Percentiles rank a stretch among this genome's conserved stretches.
Conservation (phyloP, 495 filamentous ascomycete genomes). For the Neurospora discreta region DNA sequence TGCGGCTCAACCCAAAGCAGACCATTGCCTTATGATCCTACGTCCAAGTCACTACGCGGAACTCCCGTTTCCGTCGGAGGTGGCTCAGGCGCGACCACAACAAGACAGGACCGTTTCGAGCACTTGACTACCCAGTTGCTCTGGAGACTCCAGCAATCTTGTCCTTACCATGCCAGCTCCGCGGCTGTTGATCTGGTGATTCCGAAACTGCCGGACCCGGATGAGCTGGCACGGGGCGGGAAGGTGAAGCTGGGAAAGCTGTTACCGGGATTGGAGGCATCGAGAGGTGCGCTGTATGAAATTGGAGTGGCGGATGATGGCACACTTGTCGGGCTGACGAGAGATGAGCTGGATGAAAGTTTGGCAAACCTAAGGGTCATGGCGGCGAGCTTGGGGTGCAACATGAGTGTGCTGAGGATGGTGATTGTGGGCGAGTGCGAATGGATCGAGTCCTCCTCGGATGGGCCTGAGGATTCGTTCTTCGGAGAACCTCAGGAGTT, state of each 20-base stretch:
- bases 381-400: slow-evolving; percentile 84
- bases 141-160: slow-evolving; percentile 92
- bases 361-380: slow-evolving; percentile 72
- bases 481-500: not conserved
- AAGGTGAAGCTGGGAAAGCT: slow-evolving; percentile 51
- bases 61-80: slow-evolving; percentile 12
- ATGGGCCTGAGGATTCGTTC: slow-evolving; percentile 2
- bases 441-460: slow-evolving; percentile 36
- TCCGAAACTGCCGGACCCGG: slow-evolving; percentile 57
- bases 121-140: slow-evolving; percentile 89
- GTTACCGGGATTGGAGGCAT: slow-evolving; percentile 79
- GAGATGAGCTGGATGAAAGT: slow-evolving; percentile 87
- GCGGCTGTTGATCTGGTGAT: slow-evolving; percentile 53
- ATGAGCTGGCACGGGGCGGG: slow-evolving; percentile 12
- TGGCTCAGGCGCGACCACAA: slow-evolving; percentile 39
- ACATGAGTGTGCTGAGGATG: slow-evolving; percentile 70
- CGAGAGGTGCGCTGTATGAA: slow-evolving; percentile 86
- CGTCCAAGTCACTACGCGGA: slow-evolving; percentile 14
- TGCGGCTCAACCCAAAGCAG: slow-evolving; percentile 47
- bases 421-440: slow-evolving; percentile 82
- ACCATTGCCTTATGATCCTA: slow-evolving; percentile 49
- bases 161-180: slow-evolving; percentile 74
- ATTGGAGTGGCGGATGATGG: slow-evolving; percentile 95
- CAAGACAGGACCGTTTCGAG: slow-evolving; percentile 72
- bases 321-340: slow-evolving; percentile 76